Evolutionary conservation across 2,329 filamentous ascomycete species (phyloP), one percentile per base, ranked within the genome.

Genomic region (Ophiognomonia clavigignenti-juglandacearum): DNA sequence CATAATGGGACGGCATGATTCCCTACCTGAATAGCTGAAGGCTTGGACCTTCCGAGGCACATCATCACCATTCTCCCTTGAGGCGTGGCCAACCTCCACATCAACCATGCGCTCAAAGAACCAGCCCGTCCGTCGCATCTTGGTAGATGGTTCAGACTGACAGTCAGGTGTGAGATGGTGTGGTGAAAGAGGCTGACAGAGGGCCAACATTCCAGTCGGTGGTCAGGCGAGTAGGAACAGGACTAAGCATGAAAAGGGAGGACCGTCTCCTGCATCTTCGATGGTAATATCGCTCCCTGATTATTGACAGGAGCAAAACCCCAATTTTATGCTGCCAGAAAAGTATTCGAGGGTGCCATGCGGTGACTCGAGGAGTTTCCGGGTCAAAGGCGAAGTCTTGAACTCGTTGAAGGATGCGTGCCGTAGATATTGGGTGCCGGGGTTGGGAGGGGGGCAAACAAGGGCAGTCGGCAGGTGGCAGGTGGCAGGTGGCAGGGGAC

Each of bases 121-220:
- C 40, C 48, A 51, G 46, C 48, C 48, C 45, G 40, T 42, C 46
- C 24, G 36, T 38, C 39, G 47, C 46, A 43, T 48, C 24, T 43
- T 22, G 16, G 36, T 34, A 38, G 19, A 16, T 13, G 18, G 5
- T 20, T 16, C 6, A 34, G 32, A n/a, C n/a, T n/a, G n/a, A n/a
- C n/a, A n/a, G n/a, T n/a, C n/a, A n/a, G 19, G 16, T n/a, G 27
- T 19, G 20, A 18, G 26, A 20, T 20, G 11, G 34, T 16, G 37
- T 34, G 38, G 31, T 24, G 23, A 31, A 39, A 10, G 39, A 47
- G 47, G 43, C 37, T 50, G 50, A 40, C 26, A 37, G 41, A 35
- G 34, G 10, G 34, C 47, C 50, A 50, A 50, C 47, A 52, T 52
- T 52, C 50, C 50, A 52, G 50, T 43, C 29, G 50, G 41, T 31